Conservation (phyloP, 805 yeast genomes). For the Myxozyma melibiosi region DNA sequence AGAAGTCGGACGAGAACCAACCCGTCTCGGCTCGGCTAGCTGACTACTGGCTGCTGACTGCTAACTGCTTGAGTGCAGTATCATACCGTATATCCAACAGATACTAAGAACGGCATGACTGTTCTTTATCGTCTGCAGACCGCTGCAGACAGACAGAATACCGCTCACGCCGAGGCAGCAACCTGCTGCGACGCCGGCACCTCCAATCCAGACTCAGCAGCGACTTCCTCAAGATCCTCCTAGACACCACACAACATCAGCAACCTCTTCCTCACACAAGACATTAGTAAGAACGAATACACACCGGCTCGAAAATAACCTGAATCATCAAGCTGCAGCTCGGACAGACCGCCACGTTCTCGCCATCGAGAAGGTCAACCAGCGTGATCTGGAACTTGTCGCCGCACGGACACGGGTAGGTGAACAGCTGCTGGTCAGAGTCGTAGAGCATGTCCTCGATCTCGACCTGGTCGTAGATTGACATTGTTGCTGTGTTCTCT, state of each 20-base stretch:
- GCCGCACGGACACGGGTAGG: constrained; percentile 98
- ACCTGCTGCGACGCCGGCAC: constrained; percentile 12
- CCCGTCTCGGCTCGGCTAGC: no score
- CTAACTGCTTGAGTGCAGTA: no score
- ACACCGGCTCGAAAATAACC: constrained; percentile 74
- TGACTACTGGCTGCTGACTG: no score
- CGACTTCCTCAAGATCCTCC: constrained; percentile 26
- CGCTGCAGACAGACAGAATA: neutral
- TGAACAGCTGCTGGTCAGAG: constrained; percentile 74
- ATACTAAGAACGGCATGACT: no score
- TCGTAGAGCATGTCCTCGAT: constrained; percentile 96
- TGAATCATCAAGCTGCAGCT: constrained; percentile 92
- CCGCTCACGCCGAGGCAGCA: constrained; percentile 16
- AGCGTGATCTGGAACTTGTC: constrained; percentile 80
- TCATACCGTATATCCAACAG: no score
- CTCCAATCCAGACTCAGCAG: constrained; percentile 10
- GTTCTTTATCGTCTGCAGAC: no score
- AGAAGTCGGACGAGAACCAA: no score
- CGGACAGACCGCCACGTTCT: constrained; percentile 94
- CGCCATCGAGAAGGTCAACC: constrained; percentile 87
- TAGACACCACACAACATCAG: neutral
- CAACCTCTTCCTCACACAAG: neutral
- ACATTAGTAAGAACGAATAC: neutral
- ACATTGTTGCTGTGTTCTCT: constrained; percentile 36
- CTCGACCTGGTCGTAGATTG: constrained; percentile 88